Evolutionary conservation across 192 early-diverging fungal genomes (phyloP).

Genomic region (Oehlia diaphana): DNA sequence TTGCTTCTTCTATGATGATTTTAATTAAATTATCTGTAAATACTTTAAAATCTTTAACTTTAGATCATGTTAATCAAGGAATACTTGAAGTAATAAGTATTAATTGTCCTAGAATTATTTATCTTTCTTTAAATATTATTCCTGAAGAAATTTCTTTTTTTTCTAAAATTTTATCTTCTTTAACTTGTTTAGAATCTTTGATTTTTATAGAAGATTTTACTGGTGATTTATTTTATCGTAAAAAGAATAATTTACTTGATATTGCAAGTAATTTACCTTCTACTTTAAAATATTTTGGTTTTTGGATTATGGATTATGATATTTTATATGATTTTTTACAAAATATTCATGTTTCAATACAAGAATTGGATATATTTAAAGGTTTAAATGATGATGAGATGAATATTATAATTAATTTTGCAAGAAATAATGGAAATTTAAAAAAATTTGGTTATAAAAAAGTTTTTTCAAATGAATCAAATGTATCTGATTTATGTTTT

Average conservation of each 20-base stretch:
- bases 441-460: not conserved
- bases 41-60: not conserved
- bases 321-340: not conserved
- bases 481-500: not conserved
- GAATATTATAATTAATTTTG: not conserved
- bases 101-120: not conserved
- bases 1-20: not conserved
- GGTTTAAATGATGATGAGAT: not conserved
- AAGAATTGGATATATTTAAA: not conserved
- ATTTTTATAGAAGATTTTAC: not conserved
- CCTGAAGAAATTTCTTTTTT: not conserved
- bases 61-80: not conserved
- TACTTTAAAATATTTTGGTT: not conserved
- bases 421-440: not conserved
- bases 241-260: not conserved
- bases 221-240: not conserved
- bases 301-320: not conserved
- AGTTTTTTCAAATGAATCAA: not conserved
- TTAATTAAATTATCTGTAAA: not conserved
- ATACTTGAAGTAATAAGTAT: not conserved
- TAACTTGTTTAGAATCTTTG: not conserved
- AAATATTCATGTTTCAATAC: not conserved
- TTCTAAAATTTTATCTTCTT: not conserved
- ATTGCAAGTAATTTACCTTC: not conserved
- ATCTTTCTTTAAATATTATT: not conserved